Percentiles rank a stretch among this genome's conserved stretches.
Evolutionary conservation across 805 yeast species (phyloP).

Genomic region (Wickerhamiella alocasiicola): DNA sequence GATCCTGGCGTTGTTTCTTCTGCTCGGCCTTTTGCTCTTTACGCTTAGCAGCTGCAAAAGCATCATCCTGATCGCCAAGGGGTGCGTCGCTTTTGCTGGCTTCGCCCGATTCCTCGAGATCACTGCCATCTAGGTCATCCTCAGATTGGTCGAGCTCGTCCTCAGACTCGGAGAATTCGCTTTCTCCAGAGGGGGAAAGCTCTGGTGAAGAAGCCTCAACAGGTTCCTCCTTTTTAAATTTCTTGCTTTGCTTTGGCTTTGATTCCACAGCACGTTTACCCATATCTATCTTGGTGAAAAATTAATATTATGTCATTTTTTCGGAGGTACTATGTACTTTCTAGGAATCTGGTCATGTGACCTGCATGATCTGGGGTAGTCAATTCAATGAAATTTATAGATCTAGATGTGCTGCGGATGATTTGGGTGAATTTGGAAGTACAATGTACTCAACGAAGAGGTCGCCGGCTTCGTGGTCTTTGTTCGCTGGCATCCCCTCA

Average conservation of each 20-base stretch:
- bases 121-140: conserved; percentile 17
- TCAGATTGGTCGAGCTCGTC: conserved; percentile 12
- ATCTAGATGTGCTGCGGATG: conserved; percentile 1
- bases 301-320: conserved; percentile 7
- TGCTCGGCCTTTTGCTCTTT: conserved; percentile 45
- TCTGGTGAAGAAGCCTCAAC: background rate
- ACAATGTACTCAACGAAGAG: conserved; percentile 36
- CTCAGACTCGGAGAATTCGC: conserved; percentile 11
- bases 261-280: conserved; percentile 15
- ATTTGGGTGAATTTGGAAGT: conserved; percentile 18
- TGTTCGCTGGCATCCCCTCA: conserved; percentile 71
- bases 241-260: conserved; percentile 24
- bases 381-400: conserved; percentile 2
- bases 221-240: conserved; percentile 23
- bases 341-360: too few relatives aligned
- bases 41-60: conserved; percentile 39
- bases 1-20: conserved; percentile 59
- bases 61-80: conserved; percentile 12
- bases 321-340: too few relatives aligned
- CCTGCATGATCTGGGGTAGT: too few relatives aligned
- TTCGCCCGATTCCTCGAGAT: conserved; percentile 10
- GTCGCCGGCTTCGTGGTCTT: conserved; percentile 37
- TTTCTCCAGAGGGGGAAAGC: background rate
- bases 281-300: conserved; percentile 6
- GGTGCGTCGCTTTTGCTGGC: conserved; percentile 17